Evolutionary conservation across 2,329 filamentous ascomycete genomes (phyloP).

Genomic region (Pseudogymnoascus sp.): DNA sequence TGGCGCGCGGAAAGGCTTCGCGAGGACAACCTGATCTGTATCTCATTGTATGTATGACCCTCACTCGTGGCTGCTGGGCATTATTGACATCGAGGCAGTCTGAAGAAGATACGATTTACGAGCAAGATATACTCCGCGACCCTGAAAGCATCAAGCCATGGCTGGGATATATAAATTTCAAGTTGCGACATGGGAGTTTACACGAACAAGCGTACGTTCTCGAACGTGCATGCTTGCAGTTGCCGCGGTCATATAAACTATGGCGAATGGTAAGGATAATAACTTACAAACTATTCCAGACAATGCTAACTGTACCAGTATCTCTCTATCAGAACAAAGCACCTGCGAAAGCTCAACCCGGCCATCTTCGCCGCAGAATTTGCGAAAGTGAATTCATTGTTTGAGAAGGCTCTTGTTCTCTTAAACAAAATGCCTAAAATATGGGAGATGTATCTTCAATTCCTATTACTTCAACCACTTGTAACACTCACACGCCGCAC

Average conservation of each 20-base stretch:
- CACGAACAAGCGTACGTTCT: constrained; percentile 82
- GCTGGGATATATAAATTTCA: constrained; percentile 90
- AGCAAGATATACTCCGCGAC: constrained; percentile 88
- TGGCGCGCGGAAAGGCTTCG: constrained; percentile 11
- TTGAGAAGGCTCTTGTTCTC: constrained; percentile 84
- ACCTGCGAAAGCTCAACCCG: constrained; percentile 75
- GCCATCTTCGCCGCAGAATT: constrained; percentile 73
- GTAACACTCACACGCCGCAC: constrained; percentile 78
- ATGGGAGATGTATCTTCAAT: constrained; percentile 95
- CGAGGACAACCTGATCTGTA: constrained; percentile 29
- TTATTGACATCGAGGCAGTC: constrained; percentile 43
- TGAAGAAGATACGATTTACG: constrained; percentile 89
- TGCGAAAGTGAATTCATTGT: constrained; percentile 88
- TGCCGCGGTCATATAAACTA: constrained; percentile 93
- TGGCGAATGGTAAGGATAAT: constrained; percentile 73
- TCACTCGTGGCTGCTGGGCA: neutral
- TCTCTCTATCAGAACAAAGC: constrained; percentile 73
- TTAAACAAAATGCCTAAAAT: constrained; percentile 98
- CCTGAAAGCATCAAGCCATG: constrained; percentile 83
- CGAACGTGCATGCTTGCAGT: constrained; percentile 81
- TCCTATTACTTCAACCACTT: constrained; percentile 84
- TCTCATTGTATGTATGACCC: constrained; percentile 27
- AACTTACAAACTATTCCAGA: neutral
- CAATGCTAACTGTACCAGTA: constrained; percentile 48
- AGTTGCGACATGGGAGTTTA: constrained; percentile 73